Conservation (phyloP, 179 eudicot genomes). For the Patellifolia procumbens region DNA sequence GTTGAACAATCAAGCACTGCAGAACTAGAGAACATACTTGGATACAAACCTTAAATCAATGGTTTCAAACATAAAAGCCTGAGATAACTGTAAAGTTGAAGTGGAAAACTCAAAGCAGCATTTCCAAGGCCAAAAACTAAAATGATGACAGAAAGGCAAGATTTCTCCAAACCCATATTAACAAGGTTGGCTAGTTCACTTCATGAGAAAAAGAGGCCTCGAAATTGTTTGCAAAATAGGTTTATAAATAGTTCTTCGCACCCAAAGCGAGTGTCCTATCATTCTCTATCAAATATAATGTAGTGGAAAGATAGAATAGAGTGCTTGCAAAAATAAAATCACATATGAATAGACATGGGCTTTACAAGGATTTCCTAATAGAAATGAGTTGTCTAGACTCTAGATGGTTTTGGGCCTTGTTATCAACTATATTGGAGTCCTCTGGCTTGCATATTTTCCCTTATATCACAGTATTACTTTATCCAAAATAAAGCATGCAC, state of each 20-base stretch:
- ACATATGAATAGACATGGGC: not conserved
- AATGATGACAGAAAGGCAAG: not conserved
- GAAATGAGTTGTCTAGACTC: not conserved
- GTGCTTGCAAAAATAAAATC: not conserved
- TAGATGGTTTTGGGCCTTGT: not conserved
- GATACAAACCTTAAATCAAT: not conserved
- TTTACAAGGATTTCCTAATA: not conserved
- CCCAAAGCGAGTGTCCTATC: too few relatives aligned
- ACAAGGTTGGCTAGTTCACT: not conserved
- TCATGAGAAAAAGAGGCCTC: not conserved
- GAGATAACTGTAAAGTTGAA: not conserved
- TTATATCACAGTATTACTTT: not conserved
- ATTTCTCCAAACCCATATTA: not conserved
- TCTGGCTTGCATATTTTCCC: not conserved
- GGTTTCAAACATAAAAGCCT: not conserved
- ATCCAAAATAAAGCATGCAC: not conserved
- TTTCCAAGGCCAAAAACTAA: not conserved
- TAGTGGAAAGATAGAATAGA: constrained; percentile 1
- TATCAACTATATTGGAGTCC: not conserved
- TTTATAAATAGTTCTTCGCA: not conserved
- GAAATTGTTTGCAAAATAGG: not conserved
- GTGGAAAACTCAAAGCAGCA: not conserved
- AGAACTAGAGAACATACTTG: not conserved
- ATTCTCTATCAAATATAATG: not conserved
- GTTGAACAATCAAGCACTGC: not conserved